Evolutionary conservation across 2,329 filamentous ascomycete species (phyloP), one percentile per base, ranked within the genome.

Genomic region (Aspergillus sp.): DNA sequence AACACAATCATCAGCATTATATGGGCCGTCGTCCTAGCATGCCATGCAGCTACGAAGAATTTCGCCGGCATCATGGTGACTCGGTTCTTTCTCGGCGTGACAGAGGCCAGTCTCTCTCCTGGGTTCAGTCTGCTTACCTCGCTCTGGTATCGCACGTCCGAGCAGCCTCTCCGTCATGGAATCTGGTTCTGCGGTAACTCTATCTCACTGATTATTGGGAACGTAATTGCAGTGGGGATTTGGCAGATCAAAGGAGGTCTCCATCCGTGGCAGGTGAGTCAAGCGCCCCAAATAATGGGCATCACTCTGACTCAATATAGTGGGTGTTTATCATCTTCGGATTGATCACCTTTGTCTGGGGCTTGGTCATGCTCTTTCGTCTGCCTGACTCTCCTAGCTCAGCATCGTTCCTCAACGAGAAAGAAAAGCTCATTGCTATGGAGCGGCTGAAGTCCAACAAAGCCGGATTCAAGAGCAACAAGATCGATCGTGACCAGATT

Each of bases 1-100:
- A 30, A 30, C 13, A 13, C 16, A 3, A 3, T 14, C 13, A 16
- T 14, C 14, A 65, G 63, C 17, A 57, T 70, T 8, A 7, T 65
- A 7, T 71, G 68, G 69, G 65, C 66, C 2, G 42, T 62, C 0
- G 56, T 71, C 4, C 58, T 72, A 14, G 60, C 64, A 2, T 63
- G 62, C 22, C 61, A 68, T 38, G 71, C 73, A 4, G 69, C 71
- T 1, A 69, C 71, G 3, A 69, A 62, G n/a, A 67, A 71, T 52
- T 74, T 70, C 53, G 60, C 55, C 7, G 71, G 66, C 4, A 60
- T 76, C 4, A 72, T 76, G 62, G 63, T 68, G 1, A 66, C 70
- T 24, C 65, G 75, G 3, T 74, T 76, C 50, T 67, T 78, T 52
- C 69, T 76, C 13, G 75, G 75, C 7, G 67, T 67, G 2, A 70